Evolutionary conservation across 1,139 yeast genomes (phyloP), one percentile per base, ranked within the genome.

Genomic region (Saccharomyces hybrid): DNA sequence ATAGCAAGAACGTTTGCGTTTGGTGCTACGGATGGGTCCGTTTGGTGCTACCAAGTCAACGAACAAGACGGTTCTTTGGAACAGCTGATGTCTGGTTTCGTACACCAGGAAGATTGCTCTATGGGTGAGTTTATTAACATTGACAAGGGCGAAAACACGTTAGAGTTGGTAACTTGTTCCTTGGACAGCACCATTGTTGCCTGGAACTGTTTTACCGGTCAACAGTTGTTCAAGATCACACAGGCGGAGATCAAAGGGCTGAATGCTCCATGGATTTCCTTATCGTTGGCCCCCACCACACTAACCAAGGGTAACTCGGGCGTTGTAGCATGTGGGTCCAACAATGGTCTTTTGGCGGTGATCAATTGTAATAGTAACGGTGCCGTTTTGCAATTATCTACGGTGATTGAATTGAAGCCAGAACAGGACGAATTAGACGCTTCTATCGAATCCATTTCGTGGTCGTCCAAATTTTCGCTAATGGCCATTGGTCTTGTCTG

Each of bases 1-100:
- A 86, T 85, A 59, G 78, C 81, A 31, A 62, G 65, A 16, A 80
- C 84, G 55, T 88, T 93, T 74, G 97, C 98, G n/a, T 88, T 89
- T 67, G 98, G 99, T 57, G 93, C 91, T 46, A 76, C 77, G 11
- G 97, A 91, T 70, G 98, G 99, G 2, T 85, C 96, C 0, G 96
- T 91, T n/a, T 93, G 97, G 96, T 90, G 87, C 32, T 93, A 89
- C 69, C 87, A 86, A 64, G 78, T 90, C 49, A 85, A 82, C 60
- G 80, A 80, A 47, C 67, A 70, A 16, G 70, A 78, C 50, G 79
- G 79, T 54, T 71, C 78, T n/a, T 70, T 84, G 55, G 85, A 79
- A 48, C 88, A 85, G 68, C 73, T 89, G 49, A 84, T 90, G 81
- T 82, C 90, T 48, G 93, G 95, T 28, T 86, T 82, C 67, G 81